Base-by-base conservation (phyloP, 768 basidiomycete species). In the Chalciporus sphaerocephalus region DNA sequence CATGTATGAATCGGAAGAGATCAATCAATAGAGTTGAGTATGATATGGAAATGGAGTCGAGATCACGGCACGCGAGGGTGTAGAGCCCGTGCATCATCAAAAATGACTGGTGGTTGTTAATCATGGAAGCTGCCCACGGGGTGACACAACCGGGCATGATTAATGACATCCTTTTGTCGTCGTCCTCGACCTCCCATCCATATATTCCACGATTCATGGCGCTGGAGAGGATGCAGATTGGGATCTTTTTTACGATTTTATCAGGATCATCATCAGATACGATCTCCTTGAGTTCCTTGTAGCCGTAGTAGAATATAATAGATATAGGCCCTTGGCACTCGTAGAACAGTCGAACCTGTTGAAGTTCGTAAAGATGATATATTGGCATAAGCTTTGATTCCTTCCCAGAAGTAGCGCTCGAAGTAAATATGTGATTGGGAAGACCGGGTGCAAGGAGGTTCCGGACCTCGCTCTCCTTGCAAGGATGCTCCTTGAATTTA, bases 31-130 rank as follows among this genome's bases (percentile, higher is more conserved):
- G 24, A 3, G 57, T 56, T 2, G 40, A 43, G 35, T 61, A 61
- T 47, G 59, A 54, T 2, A 52, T 48, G 7, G 57, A 53, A 36
- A 61, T 53, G n/a, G 53, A 38, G 24, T 49, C 53, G 58, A 46
- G 16, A 13, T 41, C 46, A 4, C 21, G 28, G 27, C 48, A 16
- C 4, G 33, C 30, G 32, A 59, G 52, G 8, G 54, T 52, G 12
- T 58, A 63, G 4, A 62, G 36, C 4, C 38, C 56, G 39, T 58
- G 61, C 42, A 50, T 47, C 25, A 56, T 54, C 8, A 62, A 46
- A 44, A 53, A 59, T 2, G 60, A 53, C 18, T 43, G 52, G 32
- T 61, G 58, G 32, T 54, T 43, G 15, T 40, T 4, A n/a, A 59
- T 57, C 17, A 52, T 54, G 5, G 55, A 61, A 17, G 47, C 51